These are phyloP conservation scores for Alternaria infectoria DNA, from an alignment of 2,329 filamentous ascomycete genomes.

Conservation along the genomic window DNA sequence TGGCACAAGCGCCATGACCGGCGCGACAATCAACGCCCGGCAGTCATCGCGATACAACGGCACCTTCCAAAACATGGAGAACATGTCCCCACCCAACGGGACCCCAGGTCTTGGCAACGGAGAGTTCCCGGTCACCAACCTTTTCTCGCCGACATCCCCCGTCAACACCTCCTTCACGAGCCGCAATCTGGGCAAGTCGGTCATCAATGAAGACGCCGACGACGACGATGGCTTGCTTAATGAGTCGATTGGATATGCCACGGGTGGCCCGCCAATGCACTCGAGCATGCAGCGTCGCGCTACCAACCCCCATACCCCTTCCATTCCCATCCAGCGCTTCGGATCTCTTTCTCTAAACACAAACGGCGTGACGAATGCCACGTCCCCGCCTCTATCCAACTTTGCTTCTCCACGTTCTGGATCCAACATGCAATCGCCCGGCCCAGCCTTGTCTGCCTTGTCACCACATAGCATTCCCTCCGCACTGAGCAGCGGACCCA, in stretches of 20 bases:
- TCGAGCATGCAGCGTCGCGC: conserved; percentile 66
- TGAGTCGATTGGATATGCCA: conserved; percentile 74
- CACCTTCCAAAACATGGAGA: conserved; percentile 67
- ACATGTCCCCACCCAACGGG: conserved; percentile 64
- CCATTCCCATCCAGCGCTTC: conserved; percentile 73
- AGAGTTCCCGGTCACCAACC: conserved; percentile 67
- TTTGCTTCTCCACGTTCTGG: conserved; percentile 58
- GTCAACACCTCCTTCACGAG: conserved; percentile 74
- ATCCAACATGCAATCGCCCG: conserved; percentile 59
- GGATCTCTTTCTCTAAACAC: conserved; percentile 74
- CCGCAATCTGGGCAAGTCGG: conserved; percentile 66
- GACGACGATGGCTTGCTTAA: conserved; percentile 77
- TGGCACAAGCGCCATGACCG: conserved; percentile 54
- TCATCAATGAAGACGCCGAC: conserved; percentile 73
- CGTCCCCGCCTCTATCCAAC: conserved; percentile 62
- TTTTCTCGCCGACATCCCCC: conserved; percentile 77
- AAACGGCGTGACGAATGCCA: conserved; percentile 52
- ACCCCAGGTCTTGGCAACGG: conserved; percentile 61
- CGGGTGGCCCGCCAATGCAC: conserved; percentile 64
- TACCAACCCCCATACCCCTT: conserved; percentile 75
- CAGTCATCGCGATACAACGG: conserved; percentile 67
- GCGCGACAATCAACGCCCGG: conserved; percentile 48
- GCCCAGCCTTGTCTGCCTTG: conserved; percentile 49
- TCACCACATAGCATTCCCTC: conserved; percentile 65
- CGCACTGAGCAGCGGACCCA: conserved; percentile 56